Evolutionary conservation across 495 filamentous ascomycete species (phyloP), one percentile per base, ranked within the genome.

Genomic region (Lepraria neglecta): DNA sequence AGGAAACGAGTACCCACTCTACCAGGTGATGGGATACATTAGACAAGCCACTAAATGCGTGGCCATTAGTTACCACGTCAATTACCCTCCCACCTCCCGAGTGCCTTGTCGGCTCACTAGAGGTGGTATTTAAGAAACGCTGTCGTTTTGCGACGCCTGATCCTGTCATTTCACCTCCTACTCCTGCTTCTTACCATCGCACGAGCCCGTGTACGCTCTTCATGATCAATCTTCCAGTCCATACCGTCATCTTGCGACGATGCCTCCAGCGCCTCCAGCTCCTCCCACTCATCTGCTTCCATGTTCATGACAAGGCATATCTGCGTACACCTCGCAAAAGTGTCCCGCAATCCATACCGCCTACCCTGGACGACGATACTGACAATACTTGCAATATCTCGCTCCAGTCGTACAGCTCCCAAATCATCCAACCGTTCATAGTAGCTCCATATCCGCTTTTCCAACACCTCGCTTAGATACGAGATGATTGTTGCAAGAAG

Each of bases 251-350:
- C 67, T 44, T 62, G 19, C 28, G 28, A 15, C 45, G 74, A 75
- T 38, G 75, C 74, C 43, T 74, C 74, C 6, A 69, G 73, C 17
- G 74, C 76, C 64, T 71, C 57, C 21, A 88, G 70, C 72, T 92
- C 92, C 54, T 91, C 90, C 90, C 92, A 96, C 73, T 98, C 95
- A 60, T 98, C 94, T 19, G 95, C 91, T 71, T 98, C 94, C 91
- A 97, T 95, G 62, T 92, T 92, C 68, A 95, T 89, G 5, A 96
- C 82, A 74, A 96, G 80, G 52, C 86, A 84, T 63, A 97, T 88
- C 79, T 98, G 92, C 64, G 82, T 78, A 59, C 89, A 89, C 63
- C 84, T 83, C 55, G 79, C 80, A 77, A 98, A 97, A 15, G 82
- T 69, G 69, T 96, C 92, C 14, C 92, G 76, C 50, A 96, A 81